These are phyloP conservation scores for Fusarium metavorans DNA, from an alignment of 2,329 filamentous ascomycete genomes.

Conservation along the genomic window DNA sequence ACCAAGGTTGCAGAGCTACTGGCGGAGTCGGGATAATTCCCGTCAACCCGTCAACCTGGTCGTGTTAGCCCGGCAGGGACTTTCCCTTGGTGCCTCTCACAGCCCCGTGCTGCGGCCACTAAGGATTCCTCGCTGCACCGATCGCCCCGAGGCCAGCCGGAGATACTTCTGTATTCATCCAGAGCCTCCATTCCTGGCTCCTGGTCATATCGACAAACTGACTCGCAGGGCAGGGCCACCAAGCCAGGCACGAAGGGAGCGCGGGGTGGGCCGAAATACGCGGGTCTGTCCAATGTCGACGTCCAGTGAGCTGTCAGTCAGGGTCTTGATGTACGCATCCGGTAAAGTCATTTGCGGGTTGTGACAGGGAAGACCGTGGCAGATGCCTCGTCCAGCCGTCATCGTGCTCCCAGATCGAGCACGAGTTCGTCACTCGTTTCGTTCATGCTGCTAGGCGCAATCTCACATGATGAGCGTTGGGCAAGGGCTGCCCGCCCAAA, in stretches of 20 bases:
- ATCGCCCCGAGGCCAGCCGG: constrained; percentile 37
- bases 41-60: constrained; percentile 23
- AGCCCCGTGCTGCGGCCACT: constrained; percentile 28
- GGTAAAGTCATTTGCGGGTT: constrained; percentile 22
- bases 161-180: constrained; percentile 39
- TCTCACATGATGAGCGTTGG: constrained; percentile 15
- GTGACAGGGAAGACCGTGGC: constrained; percentile 7
- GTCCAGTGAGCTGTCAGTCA: constrained; percentile 14
- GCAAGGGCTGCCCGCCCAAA: constrained; percentile 19
- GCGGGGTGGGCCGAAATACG: constrained; percentile 5
- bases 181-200: constrained; percentile 36
- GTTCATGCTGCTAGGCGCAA: constrained; percentile 29
- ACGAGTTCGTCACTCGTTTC: constrained; percentile 11
- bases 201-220: constrained; percentile 34
- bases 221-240: constrained; percentile 33
- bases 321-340: constrained; percentile 16
- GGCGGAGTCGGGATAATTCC: constrained; percentile 34
- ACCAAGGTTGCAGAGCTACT: constrained; percentile 4
- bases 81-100: constrained; percentile 31
- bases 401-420: constrained; percentile 19
- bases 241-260: neutral
- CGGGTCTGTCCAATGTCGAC: constrained; percentile 6
- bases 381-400: constrained; percentile 3
- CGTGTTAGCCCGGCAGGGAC: constrained; percentile 8
- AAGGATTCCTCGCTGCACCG: constrained; percentile 31